phyloP scores from a whole-genome alignment of 257 asterid species.

The Primulina huaijiensis region DNA sequence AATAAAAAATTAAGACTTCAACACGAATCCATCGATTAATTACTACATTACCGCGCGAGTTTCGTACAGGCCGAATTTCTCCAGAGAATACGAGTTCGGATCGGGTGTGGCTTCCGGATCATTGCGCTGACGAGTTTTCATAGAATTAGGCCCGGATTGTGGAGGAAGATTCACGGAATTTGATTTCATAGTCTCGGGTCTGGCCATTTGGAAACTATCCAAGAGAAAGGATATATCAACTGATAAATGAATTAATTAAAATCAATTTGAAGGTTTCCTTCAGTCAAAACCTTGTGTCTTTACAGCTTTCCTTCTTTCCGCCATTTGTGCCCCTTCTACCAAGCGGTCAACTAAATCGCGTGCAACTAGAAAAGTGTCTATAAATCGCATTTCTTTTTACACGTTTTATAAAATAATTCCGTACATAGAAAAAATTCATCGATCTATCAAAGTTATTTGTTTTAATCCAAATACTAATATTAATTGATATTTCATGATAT shows the following conservation, averaged over 20 bases:
- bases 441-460: no score
- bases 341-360: not conserved
- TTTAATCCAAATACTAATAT: no score
- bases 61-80: constrained; percentile 95
- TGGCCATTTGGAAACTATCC: constrained; percentile 43
- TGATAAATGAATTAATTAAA: constrained; percentile 21
- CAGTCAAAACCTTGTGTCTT: not conserved
- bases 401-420: not conserved
- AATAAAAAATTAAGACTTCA: constrained; percentile 2
- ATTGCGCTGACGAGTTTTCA: constrained; percentile 51
- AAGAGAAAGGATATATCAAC: no score
- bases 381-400: not conserved
- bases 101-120: constrained; percentile 59
- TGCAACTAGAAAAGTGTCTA: not conserved
- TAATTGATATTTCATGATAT: no score
- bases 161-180: constrained; percentile 45
- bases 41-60: constrained; percentile 59
- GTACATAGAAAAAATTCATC: no score
- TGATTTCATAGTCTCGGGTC: constrained; percentile 55
- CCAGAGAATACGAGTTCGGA: constrained; percentile 76
- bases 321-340: constrained; percentile 27
- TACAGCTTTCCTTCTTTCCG: constrained; percentile 28
- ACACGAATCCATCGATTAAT: constrained; percentile 16
- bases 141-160: constrained; percentile 36
- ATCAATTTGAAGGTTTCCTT: constrained; percentile 5